Base-by-base conservation (phyloP, 768 basidiomycete genomes). In the Podaxis rugospora region DNA sequence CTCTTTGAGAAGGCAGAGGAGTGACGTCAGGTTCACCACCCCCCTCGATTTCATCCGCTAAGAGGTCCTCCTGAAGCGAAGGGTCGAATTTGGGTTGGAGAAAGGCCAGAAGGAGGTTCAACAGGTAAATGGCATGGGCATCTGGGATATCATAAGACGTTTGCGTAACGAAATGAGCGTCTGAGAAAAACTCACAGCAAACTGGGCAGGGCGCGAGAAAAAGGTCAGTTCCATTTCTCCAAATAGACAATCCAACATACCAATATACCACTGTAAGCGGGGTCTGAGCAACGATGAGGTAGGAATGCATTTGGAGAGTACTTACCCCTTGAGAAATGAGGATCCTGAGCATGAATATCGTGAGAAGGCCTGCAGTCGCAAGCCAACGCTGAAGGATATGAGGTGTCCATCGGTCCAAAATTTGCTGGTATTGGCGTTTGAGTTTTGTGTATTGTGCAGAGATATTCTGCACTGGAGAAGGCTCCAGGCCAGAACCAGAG, bases 1-100 rank as follows among this genome's bases (percentile, higher is more conserved):
- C 96, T 53, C 79, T 75, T 61, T 79, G 75, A 75, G 76, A 86
- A 66, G 90, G 91, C 25, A 92, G 80, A 1, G 87, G 80, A 63
- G 72, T 77, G 21, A 72, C 62, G 4, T 79, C 72, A 7, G 81
- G 83, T n/a, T 80, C 79, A 1, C 89, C 91, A 18, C 95, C 97
- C 70, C 93, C 95, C 68, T 99, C 97, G 18, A 97, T 90, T 69
- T 98, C 95, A 65, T 95, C 92, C 1, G 94, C 97, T 64, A 93
- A 80, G 11, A 98, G 78, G 72, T 99, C 97, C 50, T 93, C 93
- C 65, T 95, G 90, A 35, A 98, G 78, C 1, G 95, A 96, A 0
- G 97, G 96, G 74, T 99, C 97, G 72, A 99, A 98, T 72, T 90
- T 92, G 36, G 97, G 97, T 78, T 98, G 95, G 16, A 99, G 81